Conservation (phyloP, 2,329 filamentous ascomycete species). For the Botryosphaeria dothidea region DNA sequence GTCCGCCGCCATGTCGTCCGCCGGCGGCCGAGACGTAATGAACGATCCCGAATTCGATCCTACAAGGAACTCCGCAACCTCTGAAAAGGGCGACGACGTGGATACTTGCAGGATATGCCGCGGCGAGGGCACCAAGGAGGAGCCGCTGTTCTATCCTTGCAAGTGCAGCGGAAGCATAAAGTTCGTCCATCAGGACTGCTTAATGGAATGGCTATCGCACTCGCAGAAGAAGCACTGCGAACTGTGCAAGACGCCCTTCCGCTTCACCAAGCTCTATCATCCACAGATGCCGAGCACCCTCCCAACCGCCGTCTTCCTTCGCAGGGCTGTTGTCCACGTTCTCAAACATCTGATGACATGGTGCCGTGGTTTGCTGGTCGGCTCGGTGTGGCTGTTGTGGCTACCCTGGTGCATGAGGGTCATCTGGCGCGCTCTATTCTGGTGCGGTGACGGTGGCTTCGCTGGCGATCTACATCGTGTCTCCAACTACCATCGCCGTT, state of each 20-base stretch:
- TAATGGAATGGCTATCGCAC: conserved; percentile 98
- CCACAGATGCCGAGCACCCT: conserved; percentile 87
- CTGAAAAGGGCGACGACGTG: conserved; percentile 51
- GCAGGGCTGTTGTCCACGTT: conserved; percentile 73
- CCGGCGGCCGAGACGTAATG: conserved; percentile 49
- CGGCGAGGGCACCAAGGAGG: conserved; percentile 76
- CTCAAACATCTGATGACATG: conserved; percentile 72
- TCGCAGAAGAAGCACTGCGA: conserved; percentile 99
- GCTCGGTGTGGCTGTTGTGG: conserved; percentile 83
- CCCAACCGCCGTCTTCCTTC: conserved; percentile 77
- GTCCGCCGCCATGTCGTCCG: not conserved
- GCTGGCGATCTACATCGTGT: conserved; percentile 42
- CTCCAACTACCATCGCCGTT: conserved; percentile 24
- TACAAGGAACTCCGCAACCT: conserved; percentile 29
- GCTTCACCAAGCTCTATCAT: conserved; percentile 96
- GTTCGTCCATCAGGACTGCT: conserved; percentile 93
- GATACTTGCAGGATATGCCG: conserved; percentile 98
- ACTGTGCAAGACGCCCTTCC: conserved; percentile 96
- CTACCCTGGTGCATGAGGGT: conserved; percentile 89
- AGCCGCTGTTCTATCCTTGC: conserved; percentile 95
- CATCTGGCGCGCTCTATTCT: conserved; percentile 92
- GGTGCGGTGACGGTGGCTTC: conserved; percentile 81
- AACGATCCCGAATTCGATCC: conserved; percentile 56
- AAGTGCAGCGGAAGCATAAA: conserved; percentile 99
- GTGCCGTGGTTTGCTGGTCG: conserved; percentile 76